A percentile compares a stretch with the other conserved stretches of the same genome.
phyloP scores from a whole-genome alignment of 116 monocot genomes.

The Zostera marina region DNA sequence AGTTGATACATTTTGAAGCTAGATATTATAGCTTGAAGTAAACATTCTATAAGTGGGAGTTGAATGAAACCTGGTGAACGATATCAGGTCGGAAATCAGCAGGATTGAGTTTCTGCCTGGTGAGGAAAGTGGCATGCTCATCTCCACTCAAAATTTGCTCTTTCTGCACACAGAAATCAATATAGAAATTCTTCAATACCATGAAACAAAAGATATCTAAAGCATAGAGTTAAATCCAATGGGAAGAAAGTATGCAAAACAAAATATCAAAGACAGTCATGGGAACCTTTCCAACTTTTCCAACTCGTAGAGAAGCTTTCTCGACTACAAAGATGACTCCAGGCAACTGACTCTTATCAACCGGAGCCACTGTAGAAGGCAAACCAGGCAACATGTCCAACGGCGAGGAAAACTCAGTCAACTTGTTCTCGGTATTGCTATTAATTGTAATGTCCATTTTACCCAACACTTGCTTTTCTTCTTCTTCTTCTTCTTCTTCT shows the following conservation, averaged over 20 bases:
- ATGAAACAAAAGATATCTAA: neutral
- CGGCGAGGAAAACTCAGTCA: slow-evolving; percentile 1
- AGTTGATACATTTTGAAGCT: too few species aligned
- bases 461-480: neutral
- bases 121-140: slow-evolving; percentile 74
- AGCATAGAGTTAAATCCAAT: neutral
- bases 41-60: neutral
- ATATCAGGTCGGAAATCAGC: slow-evolving; percentile 94
- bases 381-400: slow-evolving; percentile 32
- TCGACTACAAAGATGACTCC: slow-evolving; percentile 84
- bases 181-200: neutral
- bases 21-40: too few species aligned
- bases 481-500: slow-evolving; percentile 1
- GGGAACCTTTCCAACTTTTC: slow-evolving; percentile 85
- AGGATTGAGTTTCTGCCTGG: slow-evolving; percentile 62
- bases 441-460: slow-evolving; percentile 1
- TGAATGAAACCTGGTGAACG: slow-evolving; percentile 56
- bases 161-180: slow-evolving; percentile 21
- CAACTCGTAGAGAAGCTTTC: slow-evolving; percentile 64
- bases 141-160: slow-evolving; percentile 79
- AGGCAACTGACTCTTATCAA: slow-evolving; percentile 22
- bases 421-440: too few species aligned
- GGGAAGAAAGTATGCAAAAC: neutral
- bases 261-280: neutral
- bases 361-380: slow-evolving; percentile 11